Evolutionary conservation across 192 early-diverging fungal species (phyloP), one percentile per base, ranked within the genome.

Genomic region (Lunasporangiospora selenospora): DNA sequence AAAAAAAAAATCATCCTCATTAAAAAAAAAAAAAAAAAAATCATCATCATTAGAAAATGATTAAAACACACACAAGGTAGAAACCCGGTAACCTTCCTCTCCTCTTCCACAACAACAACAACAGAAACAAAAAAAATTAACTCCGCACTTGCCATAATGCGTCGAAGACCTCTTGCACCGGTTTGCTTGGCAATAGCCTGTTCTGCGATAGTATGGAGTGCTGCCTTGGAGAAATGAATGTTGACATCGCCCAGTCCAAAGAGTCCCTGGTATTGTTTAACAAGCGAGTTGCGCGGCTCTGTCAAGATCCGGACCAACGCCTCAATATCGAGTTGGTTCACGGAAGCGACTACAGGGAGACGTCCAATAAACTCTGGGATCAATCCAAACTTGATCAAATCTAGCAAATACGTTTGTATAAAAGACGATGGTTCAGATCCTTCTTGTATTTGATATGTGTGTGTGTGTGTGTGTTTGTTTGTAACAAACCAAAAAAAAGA

Each of bases 311-410:
- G 80, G 4, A 89, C 80, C 31, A 93, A 76, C 21, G 91, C 88
- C 3, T 87, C 78, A 12, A 81, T 79, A 34, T 63, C 54, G 30
- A 95, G 75, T n/a, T 82, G 80, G 12, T 80, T 84, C 6, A 93
- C 91, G 34, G 81, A 85, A 27, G 93, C 90, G 30, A 93, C 57
- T 16, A 92, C 87, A 8, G 93, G 93, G 11, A 95, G 45, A 9
- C 93, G 81, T 18, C 91, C 92, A 15, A 95, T 87, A 56, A 95
- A 92, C 75, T 95, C 93, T 29, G 93, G 93, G 44, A 95, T 93
- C 21, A 95, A 75, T 3, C 93, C 93, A 60, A 86, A 95, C 58
- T 88, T 89, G 49, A 93, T 82, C 53, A 93, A 56, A 50, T 95
- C 93, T 62, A 75, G 15, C 30, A 31, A 41, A 21, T 43, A 1